Evolutionary conservation across 2,329 filamentous ascomycete species (phyloP), one percentile per base, ranked within the genome.

Genomic region (Diaporthe batatas): DNA sequence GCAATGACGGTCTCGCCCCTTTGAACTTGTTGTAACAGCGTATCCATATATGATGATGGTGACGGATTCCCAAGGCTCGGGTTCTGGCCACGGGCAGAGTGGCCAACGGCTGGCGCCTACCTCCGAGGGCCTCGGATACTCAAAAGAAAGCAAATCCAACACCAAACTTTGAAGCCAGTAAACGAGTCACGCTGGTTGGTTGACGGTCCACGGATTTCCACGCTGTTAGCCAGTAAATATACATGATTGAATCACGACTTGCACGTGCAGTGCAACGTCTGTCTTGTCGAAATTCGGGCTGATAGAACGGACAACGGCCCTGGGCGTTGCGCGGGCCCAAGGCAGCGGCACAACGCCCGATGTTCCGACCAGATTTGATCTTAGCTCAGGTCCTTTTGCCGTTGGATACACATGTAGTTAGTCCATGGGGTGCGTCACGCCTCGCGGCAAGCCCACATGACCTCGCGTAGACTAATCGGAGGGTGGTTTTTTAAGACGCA

Each of bases 121-220:
- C 7, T 36, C 8, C 34, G 34, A 49, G 32, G 6, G 29, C 49
- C 62, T 51, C 21, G 29, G 5, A 18, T 18, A 16, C 21, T 51
- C 14, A n/a, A 42, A 42, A 42, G 36, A 6, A 34, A 34, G 44
- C 21, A 51, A 29, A n/a, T 34, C 25, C 59, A 65, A 47, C 44
- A 51, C 25, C 42, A 51, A 23, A 16, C 29, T n/a, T n/a, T n/a
- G n/a, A n/a, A n/a, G 12, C 3, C 11, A 29, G 7, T 10, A 36
- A 49, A 65, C 49, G 59, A 49, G 59, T 65, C 59, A 49, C 42
- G 42, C 44, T 51, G n/a, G 18, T 34, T 34, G 39, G 36, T 39
- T 34, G 29, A 36, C 23, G 42, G 59, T 36, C 59, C 44, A 65
- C 59, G 59, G 42, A 65, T 65, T 65, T 65, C 44, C 59, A 49